A percentile compares a stretch with the other conserved stretches of the same genome.
These are phyloP conservation scores for Skeletonema potamos DNA, from an alignment of 108 stramenopile species.

Conservation along the genomic window DNA sequence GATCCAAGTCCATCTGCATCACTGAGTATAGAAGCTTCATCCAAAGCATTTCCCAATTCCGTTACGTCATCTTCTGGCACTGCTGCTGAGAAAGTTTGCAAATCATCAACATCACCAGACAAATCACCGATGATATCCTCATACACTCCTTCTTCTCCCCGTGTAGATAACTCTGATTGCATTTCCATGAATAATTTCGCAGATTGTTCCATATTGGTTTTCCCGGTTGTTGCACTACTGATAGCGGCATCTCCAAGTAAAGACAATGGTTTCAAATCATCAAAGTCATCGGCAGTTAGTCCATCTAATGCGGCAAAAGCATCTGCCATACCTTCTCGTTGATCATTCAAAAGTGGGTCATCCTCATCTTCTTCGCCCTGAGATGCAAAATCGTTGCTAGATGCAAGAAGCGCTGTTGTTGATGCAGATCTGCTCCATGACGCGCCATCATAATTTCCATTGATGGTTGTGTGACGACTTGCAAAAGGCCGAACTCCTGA, in stretches of 20 bases:
- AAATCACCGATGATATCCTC: constrained; percentile 29
- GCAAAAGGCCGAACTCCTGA: not conserved
- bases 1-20: constrained; percentile 43
- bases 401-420: not conserved
- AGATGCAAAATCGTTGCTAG: not conserved
- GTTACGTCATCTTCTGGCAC: constrained; percentile 11
- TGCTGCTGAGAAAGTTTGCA: not conserved
- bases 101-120: constrained; percentile 4
- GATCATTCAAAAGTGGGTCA: constrained; percentile 21
- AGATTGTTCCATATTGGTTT: constrained; percentile 4
- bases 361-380: constrained; percentile 1
- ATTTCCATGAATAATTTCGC: constrained; percentile 30
- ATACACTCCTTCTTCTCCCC: constrained; percentile 27
- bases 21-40: constrained; percentile 12
- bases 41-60: constrained; percentile 17
- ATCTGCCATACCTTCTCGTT: constrained; percentile 42
- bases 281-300: constrained; percentile 29
- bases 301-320: constrained; percentile 36
- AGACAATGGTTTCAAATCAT: constrained; percentile 23
- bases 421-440: not conserved
- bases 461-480: not conserved
- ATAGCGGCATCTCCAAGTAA: not conserved
- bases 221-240: not conserved
- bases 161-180: constrained; percentile 19
- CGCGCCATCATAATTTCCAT: not conserved